phyloP scores from a whole-genome alignment of 345 rosid species.

The Physaria fendleri region DNA sequence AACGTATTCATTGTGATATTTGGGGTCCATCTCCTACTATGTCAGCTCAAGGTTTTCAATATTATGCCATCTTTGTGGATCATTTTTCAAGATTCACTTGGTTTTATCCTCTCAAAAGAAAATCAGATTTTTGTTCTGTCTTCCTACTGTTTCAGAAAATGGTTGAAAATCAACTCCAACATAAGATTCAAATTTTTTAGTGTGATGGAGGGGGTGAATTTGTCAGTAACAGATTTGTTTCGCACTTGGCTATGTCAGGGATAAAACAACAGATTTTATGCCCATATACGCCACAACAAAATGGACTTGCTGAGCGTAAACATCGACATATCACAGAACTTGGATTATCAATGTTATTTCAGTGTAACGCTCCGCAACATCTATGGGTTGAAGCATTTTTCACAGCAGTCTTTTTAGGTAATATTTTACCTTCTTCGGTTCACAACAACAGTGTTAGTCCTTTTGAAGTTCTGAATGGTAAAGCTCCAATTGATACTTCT shows the following conservation, averaged over 20 bases:
- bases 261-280: accelerated
- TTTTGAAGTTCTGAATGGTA: accelerated
- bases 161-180: accelerated
- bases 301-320: neutral
- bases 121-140: neutral
- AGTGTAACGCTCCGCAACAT: accelerated
- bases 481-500: neutral
- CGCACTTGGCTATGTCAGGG: neutral
- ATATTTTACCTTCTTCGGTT: accelerated
- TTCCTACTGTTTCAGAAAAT: neutral
- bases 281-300: neutral
- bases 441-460: accelerated
- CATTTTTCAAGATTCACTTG: neutral
- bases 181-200: accelerated
- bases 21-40: neutral
- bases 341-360: accelerated
- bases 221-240: accelerated
- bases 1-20: neutral
- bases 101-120: neutral
- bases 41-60: accelerated
- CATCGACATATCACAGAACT: neutral
- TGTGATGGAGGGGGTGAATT: neutral
- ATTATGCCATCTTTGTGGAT: neutral
- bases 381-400: neutral
- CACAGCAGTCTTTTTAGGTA: neutral